Evolutionary conservation across 179 eudicot genomes (phyloP).

Genomic region (Dionaea muscipula): DNA sequence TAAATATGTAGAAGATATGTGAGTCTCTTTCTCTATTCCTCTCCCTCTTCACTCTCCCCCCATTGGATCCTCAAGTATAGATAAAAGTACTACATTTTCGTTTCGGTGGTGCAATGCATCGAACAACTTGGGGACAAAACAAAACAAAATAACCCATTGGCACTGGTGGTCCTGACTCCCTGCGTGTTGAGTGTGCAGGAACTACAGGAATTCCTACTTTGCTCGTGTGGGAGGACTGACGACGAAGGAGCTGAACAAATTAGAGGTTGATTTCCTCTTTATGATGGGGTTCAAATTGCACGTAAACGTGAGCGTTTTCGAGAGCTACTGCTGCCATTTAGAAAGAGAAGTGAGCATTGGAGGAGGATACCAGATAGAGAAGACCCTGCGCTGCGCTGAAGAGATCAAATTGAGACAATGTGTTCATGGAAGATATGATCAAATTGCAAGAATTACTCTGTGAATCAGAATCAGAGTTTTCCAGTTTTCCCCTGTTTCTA

Average conservation of each 20-base stretch:
- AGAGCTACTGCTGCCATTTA: constrained; percentile 78
- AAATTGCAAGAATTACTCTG: constrained; percentile 32
- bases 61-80: too few species aligned
- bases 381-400: constrained; percentile 74
- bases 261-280: constrained; percentile 78
- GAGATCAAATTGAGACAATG: constrained; percentile 57
- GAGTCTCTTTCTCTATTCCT: constrained; percentile 21
- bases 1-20: constrained; percentile 92
- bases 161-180: too few species aligned
- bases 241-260: constrained; percentile 63
- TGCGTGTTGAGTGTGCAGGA: constrained; percentile 48
- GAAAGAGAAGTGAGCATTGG: constrained; percentile 94
- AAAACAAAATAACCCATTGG: too few species aligned
- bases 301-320: constrained; percentile 87
- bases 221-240: constrained; percentile 81
- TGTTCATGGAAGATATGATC: constrained; percentile 27
- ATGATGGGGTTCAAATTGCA: constrained; percentile 73
- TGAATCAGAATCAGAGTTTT: constrained; percentile 5
- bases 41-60: not conserved
- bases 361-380: constrained; percentile 89
- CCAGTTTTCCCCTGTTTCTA: too few species aligned
- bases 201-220: constrained; percentile 77
- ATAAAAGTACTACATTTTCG: too few species aligned
- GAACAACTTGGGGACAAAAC: not conserved
- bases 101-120: too few species aligned